A percentile compares a stretch with the other conserved stretches of the same genome.
Evolutionary conservation across 106 monocot species (phyloP).

Genomic region (Ottelia alismoides): DNA sequence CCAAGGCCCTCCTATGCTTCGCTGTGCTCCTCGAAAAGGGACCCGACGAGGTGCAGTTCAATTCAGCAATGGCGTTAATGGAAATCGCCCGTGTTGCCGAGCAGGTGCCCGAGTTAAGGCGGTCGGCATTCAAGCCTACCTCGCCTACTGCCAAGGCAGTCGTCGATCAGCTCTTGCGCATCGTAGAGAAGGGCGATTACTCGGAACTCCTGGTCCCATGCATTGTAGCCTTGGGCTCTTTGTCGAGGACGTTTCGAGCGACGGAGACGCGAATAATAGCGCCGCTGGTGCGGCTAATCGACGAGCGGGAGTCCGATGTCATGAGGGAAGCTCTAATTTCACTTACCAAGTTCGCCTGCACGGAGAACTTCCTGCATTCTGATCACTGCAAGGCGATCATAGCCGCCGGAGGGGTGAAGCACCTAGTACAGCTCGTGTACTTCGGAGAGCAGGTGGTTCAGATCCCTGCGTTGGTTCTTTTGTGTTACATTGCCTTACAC

Average conservation of each 20-base stretch:
- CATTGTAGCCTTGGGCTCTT: constrained; percentile 61
- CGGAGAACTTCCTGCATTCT: constrained; percentile 63
- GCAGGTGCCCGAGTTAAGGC: constrained; percentile 50
- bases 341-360: constrained; percentile 73
- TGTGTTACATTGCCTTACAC: constrained; percentile 61
- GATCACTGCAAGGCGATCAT: constrained; percentile 85
- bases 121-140: constrained; percentile 80
- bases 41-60: constrained; percentile 54
- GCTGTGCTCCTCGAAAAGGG: constrained; percentile 85
- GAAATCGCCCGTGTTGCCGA: constrained; percentile 76
- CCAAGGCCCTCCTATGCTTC: constrained; percentile 82
- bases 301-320: constrained; percentile 47
- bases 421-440: constrained; percentile 76
- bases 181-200: constrained; percentile 67
- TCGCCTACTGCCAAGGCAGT: constrained; percentile 78
- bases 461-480: constrained; percentile 39
- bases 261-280: constrained; percentile 80
- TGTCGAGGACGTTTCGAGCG: constrained; percentile 79
- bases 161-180: constrained; percentile 61
- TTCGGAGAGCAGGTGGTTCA: constrained; percentile 60
- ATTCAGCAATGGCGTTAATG: constrained; percentile 86
- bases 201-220: constrained; percentile 59
- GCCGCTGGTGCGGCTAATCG: constrained; percentile 68
- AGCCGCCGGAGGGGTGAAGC: constrained; percentile 54
- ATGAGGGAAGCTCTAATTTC: constrained; percentile 48